These are phyloP conservation scores for Plenodomus lindquistii DNA, from an alignment of 2,329 filamentous ascomycete genomes.

Conservation along the genomic window DNA sequence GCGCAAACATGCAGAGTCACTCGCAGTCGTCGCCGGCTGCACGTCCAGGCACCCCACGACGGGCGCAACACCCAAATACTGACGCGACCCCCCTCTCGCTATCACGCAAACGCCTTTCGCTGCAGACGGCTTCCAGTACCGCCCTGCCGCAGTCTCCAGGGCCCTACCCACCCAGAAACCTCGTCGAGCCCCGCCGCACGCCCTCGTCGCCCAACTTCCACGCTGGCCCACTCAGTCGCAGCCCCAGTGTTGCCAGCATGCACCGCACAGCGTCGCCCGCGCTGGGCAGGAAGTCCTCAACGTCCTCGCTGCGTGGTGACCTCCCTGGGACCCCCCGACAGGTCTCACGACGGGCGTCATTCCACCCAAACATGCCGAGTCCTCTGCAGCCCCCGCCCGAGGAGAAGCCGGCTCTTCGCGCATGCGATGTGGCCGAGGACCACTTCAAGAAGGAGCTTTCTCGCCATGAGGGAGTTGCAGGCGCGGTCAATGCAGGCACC, in stretches of 20 bases:
- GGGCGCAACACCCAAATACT: constrained; percentile 40
- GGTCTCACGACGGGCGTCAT: constrained; percentile 49
- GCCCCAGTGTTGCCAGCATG: constrained; percentile 48
- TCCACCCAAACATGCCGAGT: constrained; percentile 47
- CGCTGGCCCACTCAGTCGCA: constrained; percentile 35
- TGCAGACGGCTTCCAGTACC: constrained; percentile 38
- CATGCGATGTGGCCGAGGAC: constrained; percentile 64
- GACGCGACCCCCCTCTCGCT: constrained; percentile 38
- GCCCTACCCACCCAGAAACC: constrained; percentile 26
- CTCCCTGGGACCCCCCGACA: constrained; percentile 42
- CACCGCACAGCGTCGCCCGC: constrained; percentile 47
- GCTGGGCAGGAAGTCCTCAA: constrained; percentile 49
- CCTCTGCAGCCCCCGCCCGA: constrained; percentile 45
- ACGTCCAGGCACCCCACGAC: constrained; percentile 12
- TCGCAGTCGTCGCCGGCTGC: constrained; percentile 12
- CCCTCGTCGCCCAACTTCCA: constrained; percentile 35
- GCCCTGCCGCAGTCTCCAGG: constrained; percentile 37
- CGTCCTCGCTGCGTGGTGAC: constrained; percentile 49
- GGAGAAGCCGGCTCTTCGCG: constrained; percentile 51
- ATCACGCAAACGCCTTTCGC: constrained; percentile 43
- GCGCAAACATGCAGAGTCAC: constrained; percentile 32
- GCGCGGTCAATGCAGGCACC: constrained; percentile 58
- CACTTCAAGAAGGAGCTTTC: constrained; percentile 72
- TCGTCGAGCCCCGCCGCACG: constrained; percentile 21
- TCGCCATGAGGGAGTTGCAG: constrained; percentile 57